Percentiles rank a stretch among this genome's conserved stretches.
Conservation (phyloP, 2,329 filamentous ascomycete species). For the Pyricularia grisea region DNA sequence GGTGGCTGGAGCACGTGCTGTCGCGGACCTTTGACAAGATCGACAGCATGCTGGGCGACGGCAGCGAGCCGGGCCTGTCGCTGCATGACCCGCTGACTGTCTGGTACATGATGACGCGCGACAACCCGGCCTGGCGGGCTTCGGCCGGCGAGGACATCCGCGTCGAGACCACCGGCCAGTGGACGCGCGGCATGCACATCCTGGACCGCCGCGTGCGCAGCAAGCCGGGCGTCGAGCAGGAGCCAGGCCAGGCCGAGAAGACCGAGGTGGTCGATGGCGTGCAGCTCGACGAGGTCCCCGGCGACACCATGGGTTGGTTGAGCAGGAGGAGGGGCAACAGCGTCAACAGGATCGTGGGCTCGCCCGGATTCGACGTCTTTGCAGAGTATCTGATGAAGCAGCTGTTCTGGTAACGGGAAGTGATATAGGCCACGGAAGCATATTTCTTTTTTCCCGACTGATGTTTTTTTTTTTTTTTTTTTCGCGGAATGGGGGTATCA, state of each 20-base stretch:
- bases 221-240: conserved; percentile 23
- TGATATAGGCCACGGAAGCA: neutral
- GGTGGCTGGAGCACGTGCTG: conserved; percentile 66
- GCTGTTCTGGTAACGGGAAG: conserved; percentile 42
- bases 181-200: conserved; percentile 88
- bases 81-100: conserved; percentile 72
- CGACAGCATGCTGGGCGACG: conserved; percentile 49
- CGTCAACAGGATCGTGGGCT: conserved; percentile 61
- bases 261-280: conserved; percentile 27
- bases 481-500: neutral
- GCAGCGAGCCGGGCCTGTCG: conserved; percentile 48
- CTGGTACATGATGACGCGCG: conserved; percentile 64
- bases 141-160: conserved; percentile 67
- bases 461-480: too few species aligned
- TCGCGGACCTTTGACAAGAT: conserved; percentile 62
- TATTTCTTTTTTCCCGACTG: neutral
- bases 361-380: conserved; percentile 61
- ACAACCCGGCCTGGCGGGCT: conserved; percentile 47
- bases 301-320: conserved; percentile 70
- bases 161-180: conserved; percentile 84
- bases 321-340: conserved; percentile 67
- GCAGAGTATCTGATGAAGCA: conserved; percentile 55
- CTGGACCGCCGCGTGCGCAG: conserved; percentile 60
- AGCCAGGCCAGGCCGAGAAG: conserved; percentile 11
- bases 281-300: conserved; percentile 45